A percentile compares a stretch with the other conserved stretches of the same genome.
These are phyloP conservation scores for Pythium vanterpoolii DNA, from an alignment of 352 stramenopile species.

Conservation along the genomic window DNA sequence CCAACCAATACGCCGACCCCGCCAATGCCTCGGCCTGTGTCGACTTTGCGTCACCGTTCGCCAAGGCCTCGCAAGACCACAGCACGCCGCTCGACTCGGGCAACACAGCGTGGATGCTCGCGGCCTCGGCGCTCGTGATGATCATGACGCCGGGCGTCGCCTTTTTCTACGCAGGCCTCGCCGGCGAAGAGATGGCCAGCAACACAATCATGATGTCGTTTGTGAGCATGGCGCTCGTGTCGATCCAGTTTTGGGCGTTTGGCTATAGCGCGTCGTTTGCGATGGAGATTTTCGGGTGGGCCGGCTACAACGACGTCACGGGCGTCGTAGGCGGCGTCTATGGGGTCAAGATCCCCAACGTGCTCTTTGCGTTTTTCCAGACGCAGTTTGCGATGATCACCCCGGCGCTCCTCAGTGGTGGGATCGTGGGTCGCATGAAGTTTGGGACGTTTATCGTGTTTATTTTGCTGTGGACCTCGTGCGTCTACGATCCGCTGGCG, in stretches of 20 bases:
- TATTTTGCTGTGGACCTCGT: constrained; percentile 73
- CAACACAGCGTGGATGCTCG: constrained; percentile 51
- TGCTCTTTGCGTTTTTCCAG: constrained; percentile 79
- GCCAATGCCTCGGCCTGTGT: constrained; percentile 14
- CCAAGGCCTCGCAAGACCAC: constrained; percentile 24
- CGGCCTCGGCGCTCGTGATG: constrained; percentile 34
- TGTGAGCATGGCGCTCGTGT: constrained; percentile 69
- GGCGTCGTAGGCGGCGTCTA: constrained; percentile 44
- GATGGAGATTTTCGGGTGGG: constrained; percentile 56
- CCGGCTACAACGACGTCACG: constrained; percentile 55
- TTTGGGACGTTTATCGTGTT: constrained; percentile 75
- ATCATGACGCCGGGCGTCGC: constrained; percentile 47
- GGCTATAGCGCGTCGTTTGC: constrained; percentile 71
- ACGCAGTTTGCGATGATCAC: constrained; percentile 83
- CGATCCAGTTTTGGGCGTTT: constrained; percentile 76
- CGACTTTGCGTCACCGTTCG: constrained; percentile 22
- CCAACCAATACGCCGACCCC: constrained; percentile 21
- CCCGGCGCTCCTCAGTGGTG: constrained; percentile 66
- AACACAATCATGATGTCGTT: constrained; percentile 85
- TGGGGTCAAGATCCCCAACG: constrained; percentile 56
- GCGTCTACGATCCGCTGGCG: constrained; percentile 84
- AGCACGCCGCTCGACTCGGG: constrained; percentile 29
- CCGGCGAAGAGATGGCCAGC: constrained; percentile 64
- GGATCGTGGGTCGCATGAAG: constrained; percentile 84
- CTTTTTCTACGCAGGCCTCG: constrained; percentile 78